Base-by-base conservation (phyloP, 2,329 filamentous ascomycete genomes). In the Beauveria pseudobassiana region DNA sequence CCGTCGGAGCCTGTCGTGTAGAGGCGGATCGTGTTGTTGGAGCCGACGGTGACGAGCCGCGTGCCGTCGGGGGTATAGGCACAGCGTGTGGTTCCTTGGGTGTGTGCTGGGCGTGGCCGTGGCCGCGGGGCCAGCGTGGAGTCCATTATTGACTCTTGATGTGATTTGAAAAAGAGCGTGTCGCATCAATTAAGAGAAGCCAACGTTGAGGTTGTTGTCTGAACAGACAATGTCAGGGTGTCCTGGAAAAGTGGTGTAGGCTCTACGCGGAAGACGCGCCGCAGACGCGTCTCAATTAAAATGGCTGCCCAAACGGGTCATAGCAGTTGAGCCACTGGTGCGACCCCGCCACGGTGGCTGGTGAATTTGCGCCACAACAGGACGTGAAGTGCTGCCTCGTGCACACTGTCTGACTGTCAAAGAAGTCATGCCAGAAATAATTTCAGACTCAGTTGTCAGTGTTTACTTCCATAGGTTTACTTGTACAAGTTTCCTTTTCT, bases 1-100 rank as follows among this genome's bases (percentile, higher is more conserved):
- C 92, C 93, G 76, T 96, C 90, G 45, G 89, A 95, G 63, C 91
- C 91, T 16, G 93, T 95, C 67, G 88, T 90, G 78, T 96, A 99
- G 55, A 98, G 85, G 55, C 96, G 90, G 69, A 96, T 92, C 8
- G 91, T 91, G 70, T 96, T 96, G 77, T 98, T 96, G 63, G 91
- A 89, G 65, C 95, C 95, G 64, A 92, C 93, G 12, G 95, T 98
- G 66, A 98, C 86, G 62, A 99, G 82, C 69, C 89, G 90, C 67
- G 83, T 84, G 64, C 96, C 95, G 73, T 96, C 87, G 7, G 91
- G 90, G 1, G 93, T 97, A 76, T 98, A 98, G 65, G 89, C 85
- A 67, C 96, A 87, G 68, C 87, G 92, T 2, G 96, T 98, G 62
- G 87, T 85, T 65, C 96, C 96, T 59, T 90, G 87, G 3, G 91